A percentile compares a stretch with the other conserved stretches of the same genome.
phyloP scores from a whole-genome alignment of 2,329 filamentous ascomycete species.

The Alternaria longipes region DNA sequence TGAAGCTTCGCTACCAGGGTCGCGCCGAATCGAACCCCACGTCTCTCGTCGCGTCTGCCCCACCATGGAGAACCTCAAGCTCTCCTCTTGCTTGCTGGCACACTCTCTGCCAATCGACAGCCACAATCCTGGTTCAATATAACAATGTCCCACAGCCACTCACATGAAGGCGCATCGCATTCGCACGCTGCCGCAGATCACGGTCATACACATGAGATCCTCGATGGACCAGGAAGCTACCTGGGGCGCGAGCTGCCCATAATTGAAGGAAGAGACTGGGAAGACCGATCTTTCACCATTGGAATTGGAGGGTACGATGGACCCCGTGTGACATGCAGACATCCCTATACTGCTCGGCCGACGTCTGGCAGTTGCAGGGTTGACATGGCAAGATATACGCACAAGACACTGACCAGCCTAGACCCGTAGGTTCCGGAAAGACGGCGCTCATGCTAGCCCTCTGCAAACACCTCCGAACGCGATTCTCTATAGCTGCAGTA shows the following conservation, averaged over 20 bases:
- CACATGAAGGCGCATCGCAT: constrained; percentile 57
- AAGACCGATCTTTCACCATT: constrained; percentile 89
- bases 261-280: constrained; percentile 86
- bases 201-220: constrained; percentile 94
- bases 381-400: constrained; percentile 5
- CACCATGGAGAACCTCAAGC: constrained; percentile 28
- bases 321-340: not conserved
- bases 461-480: constrained; percentile 80
- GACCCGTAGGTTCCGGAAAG: constrained; percentile 95
- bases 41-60: constrained; percentile 25
- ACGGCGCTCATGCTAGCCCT: constrained; percentile 96
- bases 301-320: constrained; percentile 90
- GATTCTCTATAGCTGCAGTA: constrained; percentile 89
- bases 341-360: not conserved
- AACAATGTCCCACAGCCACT: constrained; percentile 46
- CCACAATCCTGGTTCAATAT: not conserved
- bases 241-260: constrained; percentile 92
- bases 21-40: constrained; percentile 24
- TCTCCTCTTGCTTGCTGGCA: constrained; percentile 5
- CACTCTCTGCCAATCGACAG: not conserved
- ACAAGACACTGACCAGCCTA: constrained; percentile 50
- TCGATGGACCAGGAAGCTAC: constrained; percentile 91
- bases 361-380: not conserved
- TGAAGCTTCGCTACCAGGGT: constrained; percentile 13
- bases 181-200: constrained; percentile 70